Evolutionary conservation across 805 yeast genomes (phyloP), one percentile per base, ranked within the genome.

Genomic region (Myxozyma udenii): DNA sequence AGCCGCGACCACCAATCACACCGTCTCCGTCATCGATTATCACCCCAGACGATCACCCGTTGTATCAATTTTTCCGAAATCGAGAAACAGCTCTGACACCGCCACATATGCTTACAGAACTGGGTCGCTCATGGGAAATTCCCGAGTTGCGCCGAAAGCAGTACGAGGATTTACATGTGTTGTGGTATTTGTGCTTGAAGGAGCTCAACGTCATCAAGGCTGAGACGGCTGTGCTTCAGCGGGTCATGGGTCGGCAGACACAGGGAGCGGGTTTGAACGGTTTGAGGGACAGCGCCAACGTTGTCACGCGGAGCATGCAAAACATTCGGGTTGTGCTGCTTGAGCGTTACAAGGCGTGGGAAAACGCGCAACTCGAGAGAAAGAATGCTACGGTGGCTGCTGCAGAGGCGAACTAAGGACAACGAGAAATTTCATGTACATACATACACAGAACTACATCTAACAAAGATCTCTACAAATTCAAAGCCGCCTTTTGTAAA

Each of bases 71-170:
- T 67, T 93, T 91, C 72, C 67, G 73, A 44, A 66, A 67, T 58
- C 35, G 32, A 19, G 45, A 47, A 7, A 74, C 77, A 62, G 80
- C 82, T 53, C 70, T 85, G 53, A 78, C 97, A 61, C 66, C 74
- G 1, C 69, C 77, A 2, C 78, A 74, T 1, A 86, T 83, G 25
- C 73, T 78, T 45, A 49, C 44, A 14, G 18, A 22, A 16, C 23
- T 38, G 14, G 83, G 93, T 14, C 77, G 95, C 62, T 73, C 93
- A 3, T 93, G 98, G 98, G 71, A 84, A 4, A 75, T 89, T 48
- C 84, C 88, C 3, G 98, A 91, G 66, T 78, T 93, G 62, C 81
- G 98, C 67, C 78, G 95, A 56, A 93, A 93, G 69, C 80, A 87
- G 16, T 93, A 89, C 65, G 93, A 89, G 37, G 98, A 93, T 66